Evolutionary conservation across 2,329 filamentous ascomycete species (phyloP), one percentile per base, ranked within the genome.

Genomic region (Monilinia fructicola): DNA sequence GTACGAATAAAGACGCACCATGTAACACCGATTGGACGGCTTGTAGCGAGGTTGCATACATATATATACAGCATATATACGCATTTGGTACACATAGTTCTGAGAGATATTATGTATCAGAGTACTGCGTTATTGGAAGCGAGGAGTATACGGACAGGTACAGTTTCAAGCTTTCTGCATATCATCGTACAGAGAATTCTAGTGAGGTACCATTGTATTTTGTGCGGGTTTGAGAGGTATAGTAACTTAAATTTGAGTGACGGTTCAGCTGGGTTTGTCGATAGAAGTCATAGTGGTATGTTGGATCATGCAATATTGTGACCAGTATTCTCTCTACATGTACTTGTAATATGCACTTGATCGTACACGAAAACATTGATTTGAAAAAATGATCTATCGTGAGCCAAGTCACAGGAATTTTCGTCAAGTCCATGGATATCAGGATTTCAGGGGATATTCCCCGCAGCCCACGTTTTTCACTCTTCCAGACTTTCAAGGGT

Each of bases 11-110:
- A 23, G 46, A 48, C 23, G 12, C 46, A 48, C 42, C 54, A 59
- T 48, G 56, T 35, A 56, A 48, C 38, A 60, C 67, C 66, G 67
- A 71, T 71, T 71, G 68, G 68, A 62, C 68, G 58, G 31, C 53
- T 64, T 70, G 65, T 73, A 71, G 70, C 69, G 69, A 66, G 58
- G 2, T 54, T 59, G 63, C 63, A 65, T 64, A 35, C 12, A 44
- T 18, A 44, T 12, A 11, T 10, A 42, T 18, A n/a, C 21, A n/a
- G 26, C 38, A 55, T 38, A 35, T 58, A 55, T 16, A 38, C n/a
- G 46, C n/a, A 14, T 62, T 64, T 31, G 31, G 38, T 40, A 46
- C 21, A 23, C 26, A 55, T 44, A 54, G 18, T 28, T 42, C 23
- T 26, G 5, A 18, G 44, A 21, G 44, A 21, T 21, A 2, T 21